Percentiles rank a stretch among this genome's conserved stretches.
Evolutionary conservation across 495 filamentous ascomycete species (phyloP).

Genomic region (Xylaria curta): DNA sequence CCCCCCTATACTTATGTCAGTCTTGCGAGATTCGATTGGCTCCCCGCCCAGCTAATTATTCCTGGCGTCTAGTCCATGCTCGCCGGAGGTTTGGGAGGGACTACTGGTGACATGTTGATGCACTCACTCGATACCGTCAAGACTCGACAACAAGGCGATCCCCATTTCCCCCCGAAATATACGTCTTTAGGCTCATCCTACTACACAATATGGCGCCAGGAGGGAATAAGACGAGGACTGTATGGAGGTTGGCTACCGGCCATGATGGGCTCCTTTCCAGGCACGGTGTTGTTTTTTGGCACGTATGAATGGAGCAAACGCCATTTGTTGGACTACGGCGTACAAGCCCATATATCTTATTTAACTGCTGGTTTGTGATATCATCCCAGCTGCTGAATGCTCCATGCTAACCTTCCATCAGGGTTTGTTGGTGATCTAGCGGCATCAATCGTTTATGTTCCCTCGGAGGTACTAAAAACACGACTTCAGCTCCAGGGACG

Average conservation of each 20-base stretch:
- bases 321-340: slow-evolving; percentile 79
- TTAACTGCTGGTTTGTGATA: slow-evolving; percentile 70
- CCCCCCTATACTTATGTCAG: slow-evolving; percentile 55
- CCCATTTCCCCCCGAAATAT: slow-evolving; percentile 88
- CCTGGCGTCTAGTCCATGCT: slow-evolving; percentile 76
- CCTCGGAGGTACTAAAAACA: slow-evolving; percentile 95
- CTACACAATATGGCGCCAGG: slow-evolving; percentile 88
- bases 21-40: slow-evolving; percentile 21
- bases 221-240: slow-evolving; percentile 85
- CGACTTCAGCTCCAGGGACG: slow-evolving; percentile 92
- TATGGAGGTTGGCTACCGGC: slow-evolving; percentile 93
- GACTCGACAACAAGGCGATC: slow-evolving; percentile 97
- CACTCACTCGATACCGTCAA: slow-evolving; percentile 99
- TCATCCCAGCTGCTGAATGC: background rate
- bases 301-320: slow-evolving; percentile 96
- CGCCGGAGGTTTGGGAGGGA: slow-evolving; percentile 88
- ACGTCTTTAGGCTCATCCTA: slow-evolving; percentile 88
- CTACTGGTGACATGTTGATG: slow-evolving; percentile 96
- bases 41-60: slow-evolving; percentile 30
- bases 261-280: slow-evolving; percentile 89
- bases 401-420: slow-evolving; percentile 45
- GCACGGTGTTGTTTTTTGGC: slow-evolving; percentile 94
- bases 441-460: slow-evolving; percentile 91
- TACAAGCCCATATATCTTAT: slow-evolving; percentile 82
- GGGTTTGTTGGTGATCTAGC: slow-evolving; percentile 92